Evolutionary conservation across 2,329 filamentous ascomycete species (phyloP).

Genomic region (Aspergillus flavus): DNA sequence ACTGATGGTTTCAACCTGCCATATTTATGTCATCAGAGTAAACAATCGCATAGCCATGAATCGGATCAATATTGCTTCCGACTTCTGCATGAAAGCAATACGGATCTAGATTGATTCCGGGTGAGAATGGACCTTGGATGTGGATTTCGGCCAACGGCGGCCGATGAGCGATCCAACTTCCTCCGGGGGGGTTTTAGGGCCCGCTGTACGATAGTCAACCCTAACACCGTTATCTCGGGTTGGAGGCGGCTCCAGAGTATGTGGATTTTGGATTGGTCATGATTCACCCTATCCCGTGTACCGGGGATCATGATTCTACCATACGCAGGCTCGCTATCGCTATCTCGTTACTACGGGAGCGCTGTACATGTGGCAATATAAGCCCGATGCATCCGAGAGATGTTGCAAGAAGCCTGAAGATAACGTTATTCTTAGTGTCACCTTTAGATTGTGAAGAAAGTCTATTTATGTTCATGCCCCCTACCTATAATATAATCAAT

Average conservation of each 20-base stretch:
- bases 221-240: not conserved
- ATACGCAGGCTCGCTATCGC: not conserved
- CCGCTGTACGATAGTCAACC: not conserved
- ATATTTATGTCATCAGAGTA: not conserved
- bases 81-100: not conserved
- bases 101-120: not conserved
- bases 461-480: not conserved
- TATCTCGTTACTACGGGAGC: not conserved
- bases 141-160: not conserved
- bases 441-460: not conserved
- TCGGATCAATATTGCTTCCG: not conserved
- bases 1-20: not conserved
- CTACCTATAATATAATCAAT: not conserved
- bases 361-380: not conserved
- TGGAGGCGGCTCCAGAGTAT: not conserved
- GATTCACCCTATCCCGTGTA: not conserved
- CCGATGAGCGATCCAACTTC: not conserved
- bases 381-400: not conserved
- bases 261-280: not conserved
- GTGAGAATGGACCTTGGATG: constrained; percentile 40
- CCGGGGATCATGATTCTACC: not conserved
- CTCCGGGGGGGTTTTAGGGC: not conserved
- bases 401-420: not conserved
- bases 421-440: not conserved
- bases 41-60: not conserved